A percentile compares a stretch with the other conserved stretches of the same genome.
phyloP scores from a whole-genome alignment of 306 rosid genomes.

The Fagus sylvatica region DNA sequence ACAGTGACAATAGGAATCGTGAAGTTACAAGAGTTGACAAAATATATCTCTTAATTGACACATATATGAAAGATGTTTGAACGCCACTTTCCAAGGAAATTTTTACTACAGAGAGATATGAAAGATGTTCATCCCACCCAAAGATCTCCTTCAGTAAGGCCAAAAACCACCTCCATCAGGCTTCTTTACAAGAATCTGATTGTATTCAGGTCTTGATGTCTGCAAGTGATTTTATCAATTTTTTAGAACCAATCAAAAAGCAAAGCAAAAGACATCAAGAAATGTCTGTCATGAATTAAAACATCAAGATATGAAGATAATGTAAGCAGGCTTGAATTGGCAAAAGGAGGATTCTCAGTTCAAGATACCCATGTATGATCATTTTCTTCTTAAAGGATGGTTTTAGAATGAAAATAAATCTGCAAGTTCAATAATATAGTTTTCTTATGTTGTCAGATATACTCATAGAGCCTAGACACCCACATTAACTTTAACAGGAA shows the following conservation, averaged over 20 bases:
- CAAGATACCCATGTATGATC: background rate
- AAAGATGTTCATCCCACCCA: slow-evolving; percentile 10
- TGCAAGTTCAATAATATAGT: background rate
- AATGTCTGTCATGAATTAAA: background rate
- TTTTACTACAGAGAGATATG: background rate
- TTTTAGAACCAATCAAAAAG: slow-evolving; percentile 7
- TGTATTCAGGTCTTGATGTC: slow-evolving; percentile 94
- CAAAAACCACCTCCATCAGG: slow-evolving; percentile 59
- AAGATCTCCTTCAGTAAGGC: slow-evolving; percentile 44
- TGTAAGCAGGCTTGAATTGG: background rate
- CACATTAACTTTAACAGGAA: too few species aligned
- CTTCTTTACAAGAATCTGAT: slow-evolving; percentile 81
- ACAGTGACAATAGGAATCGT: background rate
- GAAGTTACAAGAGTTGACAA: slow-evolving; percentile 1
- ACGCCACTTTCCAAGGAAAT: too few species aligned
- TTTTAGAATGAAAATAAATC: background rate
- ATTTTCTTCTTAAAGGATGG: background rate
- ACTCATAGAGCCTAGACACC: too few species aligned
- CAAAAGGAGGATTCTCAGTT: background rate
- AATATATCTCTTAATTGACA: background rate
- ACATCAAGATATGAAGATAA: background rate
- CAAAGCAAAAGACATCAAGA: background rate
- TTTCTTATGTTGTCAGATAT: too few species aligned
- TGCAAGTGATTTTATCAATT: slow-evolving; percentile 39
- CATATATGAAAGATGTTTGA: background rate